Evolutionary conservation across 2,329 filamentous ascomycete species (phyloP), one percentile per base, ranked within the genome.

Genomic region (Endocalyx cinctus): DNA sequence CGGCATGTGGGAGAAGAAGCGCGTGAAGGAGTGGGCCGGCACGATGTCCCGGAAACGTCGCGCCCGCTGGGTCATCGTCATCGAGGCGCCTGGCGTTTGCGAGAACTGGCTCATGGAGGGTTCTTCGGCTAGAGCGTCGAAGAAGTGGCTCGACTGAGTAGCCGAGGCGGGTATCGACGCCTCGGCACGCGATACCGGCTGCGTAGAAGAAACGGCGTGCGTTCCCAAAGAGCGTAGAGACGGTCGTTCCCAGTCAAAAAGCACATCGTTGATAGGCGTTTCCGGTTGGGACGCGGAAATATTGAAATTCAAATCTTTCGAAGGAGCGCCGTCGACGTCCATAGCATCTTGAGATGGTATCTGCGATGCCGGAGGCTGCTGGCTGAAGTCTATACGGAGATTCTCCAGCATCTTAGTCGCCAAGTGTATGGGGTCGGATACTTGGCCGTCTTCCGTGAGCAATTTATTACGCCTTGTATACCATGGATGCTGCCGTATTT

Each of bases 351-450:
- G 67, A 25, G 44, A 58, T 38, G 46, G 33, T 25, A 39, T 33
- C 37, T 51, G 44, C 26, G 52, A 46, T 38, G 68, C 70, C 10
- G 72, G 65, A 5, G 82, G 79, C 39, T 77, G 69, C 48, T 84
- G 76, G 33, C 72, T 80, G 54, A 97, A 89, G 59, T 96, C 86
- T 56, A 98, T 94, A 43, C 79, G 84, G 12, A 98, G 76, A 35
- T 80, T 84, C 56, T 94, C 87, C 34, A 98, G 81, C 87, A 98
- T 95, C 54, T 87, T 81, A 0, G 92, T 94, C n/a, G 92, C 92
- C 29, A 98, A 71, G 34, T 79, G 77, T 41, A 97, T 68, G 1
- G 87, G 86, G 50, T 97, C 87, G 10, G 75, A 75, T 20, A 89
- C 73, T 43, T 72, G 78, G 46, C 90, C 90, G 40, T 88, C 82